Conservation (phyloP, 257 asterid species). For the Solanum paucissectum region DNA sequence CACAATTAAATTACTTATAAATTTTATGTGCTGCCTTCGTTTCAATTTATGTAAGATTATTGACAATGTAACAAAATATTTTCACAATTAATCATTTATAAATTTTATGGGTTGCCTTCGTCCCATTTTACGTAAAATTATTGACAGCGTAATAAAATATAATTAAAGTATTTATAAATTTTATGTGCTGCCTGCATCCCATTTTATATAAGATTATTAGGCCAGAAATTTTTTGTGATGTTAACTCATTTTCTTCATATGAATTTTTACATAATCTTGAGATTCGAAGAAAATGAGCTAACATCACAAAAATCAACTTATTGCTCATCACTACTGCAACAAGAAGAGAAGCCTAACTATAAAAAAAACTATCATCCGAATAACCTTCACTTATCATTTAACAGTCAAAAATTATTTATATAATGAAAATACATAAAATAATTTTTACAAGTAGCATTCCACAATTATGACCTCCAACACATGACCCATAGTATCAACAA, state of each 20-base stretch:
- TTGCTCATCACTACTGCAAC: neutral
- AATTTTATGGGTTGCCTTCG: neutral
- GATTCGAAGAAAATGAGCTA: too few relatives aligned
- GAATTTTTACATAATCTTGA: too few relatives aligned
- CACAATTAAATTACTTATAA: neutral
- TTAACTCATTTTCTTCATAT: too few relatives aligned
- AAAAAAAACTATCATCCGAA: too few relatives aligned
- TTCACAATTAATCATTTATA: neutral
- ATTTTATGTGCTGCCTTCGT: neutral
- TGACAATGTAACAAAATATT: neutral
- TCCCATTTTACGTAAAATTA: neutral
- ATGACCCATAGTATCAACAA: neutral
- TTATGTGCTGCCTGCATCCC: too few relatives aligned
- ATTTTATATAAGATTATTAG: too few relatives aligned
- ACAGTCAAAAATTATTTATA: neutral
- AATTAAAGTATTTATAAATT: too few relatives aligned
- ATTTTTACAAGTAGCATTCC: neutral
- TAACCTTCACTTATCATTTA: neutral
- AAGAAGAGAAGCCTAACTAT: neutral
- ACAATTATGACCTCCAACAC: neutral
- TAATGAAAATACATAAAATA: neutral
- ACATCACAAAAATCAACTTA: neutral
- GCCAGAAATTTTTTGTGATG: too few relatives aligned
- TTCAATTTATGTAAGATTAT: neutral
- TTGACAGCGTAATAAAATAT: too few relatives aligned